These are phyloP conservation scores for Dryas octopetala DNA, from an alignment of 306 rosid genomes.

Conservation along the genomic window DNA sequence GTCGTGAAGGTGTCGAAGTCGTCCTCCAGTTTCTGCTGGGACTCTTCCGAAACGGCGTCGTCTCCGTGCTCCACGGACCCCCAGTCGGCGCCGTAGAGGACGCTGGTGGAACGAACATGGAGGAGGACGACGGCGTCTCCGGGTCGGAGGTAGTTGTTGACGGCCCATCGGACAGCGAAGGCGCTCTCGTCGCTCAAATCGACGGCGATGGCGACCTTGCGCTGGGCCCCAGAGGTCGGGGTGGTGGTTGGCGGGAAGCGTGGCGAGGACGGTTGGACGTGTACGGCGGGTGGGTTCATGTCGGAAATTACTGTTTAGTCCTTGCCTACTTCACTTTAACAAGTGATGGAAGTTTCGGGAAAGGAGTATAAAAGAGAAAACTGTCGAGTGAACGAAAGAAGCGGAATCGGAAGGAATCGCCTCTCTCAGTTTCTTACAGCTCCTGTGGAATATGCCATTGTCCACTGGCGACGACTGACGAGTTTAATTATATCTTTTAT, in stretches of 20 bases:
- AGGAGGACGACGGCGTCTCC: constrained; percentile 81
- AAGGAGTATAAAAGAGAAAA: no score
- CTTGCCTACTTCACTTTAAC: not conserved
- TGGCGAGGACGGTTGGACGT: constrained; percentile 29
- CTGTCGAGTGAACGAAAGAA: no score
- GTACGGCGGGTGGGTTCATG: constrained; percentile 26
- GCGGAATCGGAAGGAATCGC: no score
- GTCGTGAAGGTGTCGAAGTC: constrained; percentile 74
- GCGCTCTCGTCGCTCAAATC: constrained; percentile 96
- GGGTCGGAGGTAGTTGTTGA: constrained; percentile 82
- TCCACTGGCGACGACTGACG: no score
- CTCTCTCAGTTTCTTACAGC: no score
- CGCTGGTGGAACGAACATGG: constrained; percentile 81
- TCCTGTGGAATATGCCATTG: no score
- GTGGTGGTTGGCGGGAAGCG: constrained; percentile 6
- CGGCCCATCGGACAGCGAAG: constrained; percentile 85
- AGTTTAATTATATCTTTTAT: no score
- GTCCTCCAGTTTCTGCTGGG: constrained; percentile 58
- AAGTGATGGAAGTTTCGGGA: no score
- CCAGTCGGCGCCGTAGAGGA: constrained; percentile 96
- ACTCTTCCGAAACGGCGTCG: constrained; percentile 22
- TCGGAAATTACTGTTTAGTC: constrained; percentile 36
- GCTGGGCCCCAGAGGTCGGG: constrained; percentile 42
- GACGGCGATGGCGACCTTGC: constrained; percentile 91
- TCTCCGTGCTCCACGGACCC: constrained; percentile 43